Evolutionary conservation across 1,284 basidiomycete genomes (phyloP), one percentile per base, ranked within the genome.

Genomic region (Rhodotorula sp.): DNA sequence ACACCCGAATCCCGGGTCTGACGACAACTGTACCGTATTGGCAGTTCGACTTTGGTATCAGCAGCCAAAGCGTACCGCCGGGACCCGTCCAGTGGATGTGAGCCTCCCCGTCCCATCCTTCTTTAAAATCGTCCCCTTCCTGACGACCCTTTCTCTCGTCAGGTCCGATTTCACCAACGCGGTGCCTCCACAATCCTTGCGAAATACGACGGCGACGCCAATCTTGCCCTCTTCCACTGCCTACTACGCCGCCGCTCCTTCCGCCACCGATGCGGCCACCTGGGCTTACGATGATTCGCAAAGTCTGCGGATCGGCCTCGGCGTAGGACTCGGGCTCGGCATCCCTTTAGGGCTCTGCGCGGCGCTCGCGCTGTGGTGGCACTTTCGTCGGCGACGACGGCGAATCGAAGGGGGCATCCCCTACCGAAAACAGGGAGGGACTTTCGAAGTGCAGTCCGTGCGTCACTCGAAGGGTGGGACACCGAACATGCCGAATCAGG

Each of bases 91-190:
- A 4, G 4, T 67, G 66, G 66, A 21, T 14, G 48, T 61, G 45
- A 23, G 64, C 50, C 34, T 38, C 34, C 34, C 6, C 5, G 34
- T 16, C 26, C 19, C 26, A 18, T 15, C 8, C 15, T 10, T 28
- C 21, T 34, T 7, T 19, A 4, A 38, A 0, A 1, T 15, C 3
- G 16, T 23, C 43, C 28, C 18, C 3, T 3, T 23, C 16, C 5
- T 54, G 26, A 4, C 4, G 21, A 48, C 19, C 7, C n/a, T 16
- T 21, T 15, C 2, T n/a, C 3, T 2, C 12, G 26, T 5, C 58
- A 66, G 64, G 19, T 67, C 66, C 55, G 48, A 52, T 61, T 62
- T 67, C 47, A 62, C 57, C 38, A 5, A 5, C 15, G 66, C 61
- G 19, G 61, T 67, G 6, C 66, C 66, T 18, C 61, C 66, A 4